Conservation (phyloP, 306 rosid species). For the Gastrolobium villosum region DNA sequence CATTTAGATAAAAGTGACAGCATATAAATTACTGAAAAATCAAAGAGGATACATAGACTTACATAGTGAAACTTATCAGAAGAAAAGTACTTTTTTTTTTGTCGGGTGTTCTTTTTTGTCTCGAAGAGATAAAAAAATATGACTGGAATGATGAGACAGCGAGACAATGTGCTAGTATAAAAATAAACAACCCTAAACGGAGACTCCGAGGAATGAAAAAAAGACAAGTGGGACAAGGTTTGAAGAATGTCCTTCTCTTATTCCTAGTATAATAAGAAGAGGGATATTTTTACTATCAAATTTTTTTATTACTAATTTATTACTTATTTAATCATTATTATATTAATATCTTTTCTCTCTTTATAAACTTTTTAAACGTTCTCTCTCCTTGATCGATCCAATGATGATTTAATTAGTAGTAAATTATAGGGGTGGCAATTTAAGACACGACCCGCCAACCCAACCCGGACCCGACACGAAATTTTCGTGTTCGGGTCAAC, state of each 20-base stretch:
- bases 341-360: too few relatives aligned
- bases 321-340: too few relatives aligned
- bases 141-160: constrained; percentile 28
- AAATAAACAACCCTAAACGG: constrained; percentile 44
- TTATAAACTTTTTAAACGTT: too few relatives aligned
- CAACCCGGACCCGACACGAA: too few relatives aligned
- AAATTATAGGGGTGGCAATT: too few relatives aligned
- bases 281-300: too few relatives aligned
- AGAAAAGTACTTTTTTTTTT: neutral
- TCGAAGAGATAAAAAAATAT: constrained; percentile 36
- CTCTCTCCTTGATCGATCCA: too few relatives aligned
- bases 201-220: constrained; percentile 52
- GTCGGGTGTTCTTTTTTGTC: constrained; percentile 21
- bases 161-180: constrained; percentile 26
- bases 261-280: too few relatives aligned
- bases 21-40: constrained; percentile 2
- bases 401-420: too few relatives aligned
- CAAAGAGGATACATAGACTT: neutral
- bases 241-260: constrained; percentile 23
- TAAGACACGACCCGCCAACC: too few relatives aligned
- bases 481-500: too few relatives aligned
- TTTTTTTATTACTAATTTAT: too few relatives aligned
- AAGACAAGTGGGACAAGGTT: constrained; percentile 20
- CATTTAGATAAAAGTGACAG: constrained; percentile 7
- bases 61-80: constrained; percentile 14